Evolutionary conservation across 169 alveolate genomes (phyloP).

Genomic region (Eimeria falciformis): DNA sequence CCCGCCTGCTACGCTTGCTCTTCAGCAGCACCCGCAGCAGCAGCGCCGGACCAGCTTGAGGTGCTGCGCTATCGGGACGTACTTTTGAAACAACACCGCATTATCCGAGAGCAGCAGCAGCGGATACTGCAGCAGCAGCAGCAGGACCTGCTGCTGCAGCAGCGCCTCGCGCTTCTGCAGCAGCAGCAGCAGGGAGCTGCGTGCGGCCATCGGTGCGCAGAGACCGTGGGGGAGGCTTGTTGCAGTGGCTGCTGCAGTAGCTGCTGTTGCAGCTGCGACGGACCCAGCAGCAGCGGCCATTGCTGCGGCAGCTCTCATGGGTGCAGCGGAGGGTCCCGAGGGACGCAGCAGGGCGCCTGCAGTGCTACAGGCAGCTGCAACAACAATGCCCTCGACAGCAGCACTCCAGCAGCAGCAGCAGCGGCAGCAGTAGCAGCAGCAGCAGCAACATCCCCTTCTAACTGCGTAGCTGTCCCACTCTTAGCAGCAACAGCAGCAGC

Average conservation of each 20-base stretch:
- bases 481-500: constrained; percentile 7
- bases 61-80: constrained; percentile 44
- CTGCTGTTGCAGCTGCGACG: background rate
- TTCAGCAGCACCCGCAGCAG: constrained; percentile 35
- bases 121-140: constrained; percentile 35
- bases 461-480: background rate
- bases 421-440: constrained; percentile 19
- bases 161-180: constrained; percentile 46
- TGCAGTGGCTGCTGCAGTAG: background rate
- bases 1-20: constrained; percentile 17
- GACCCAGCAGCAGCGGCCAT: constrained; percentile 40
- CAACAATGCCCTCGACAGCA: background rate
- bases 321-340: background rate
- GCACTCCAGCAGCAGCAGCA: constrained; percentile 17
- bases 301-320: background rate
- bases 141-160: constrained; percentile 30
- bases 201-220: background rate
- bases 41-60: constrained; percentile 6
- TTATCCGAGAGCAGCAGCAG: constrained; percentile 20
- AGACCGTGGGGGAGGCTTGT: background rate
- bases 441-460: background rate
- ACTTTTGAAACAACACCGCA: constrained; percentile 6
- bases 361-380: constrained; percentile 16
- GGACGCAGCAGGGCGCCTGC: background rate
- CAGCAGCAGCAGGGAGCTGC: constrained; percentile 38